Base-by-base conservation (phyloP, 495 filamentous ascomycete species). In the Penicillium longicatenatum region DNA sequence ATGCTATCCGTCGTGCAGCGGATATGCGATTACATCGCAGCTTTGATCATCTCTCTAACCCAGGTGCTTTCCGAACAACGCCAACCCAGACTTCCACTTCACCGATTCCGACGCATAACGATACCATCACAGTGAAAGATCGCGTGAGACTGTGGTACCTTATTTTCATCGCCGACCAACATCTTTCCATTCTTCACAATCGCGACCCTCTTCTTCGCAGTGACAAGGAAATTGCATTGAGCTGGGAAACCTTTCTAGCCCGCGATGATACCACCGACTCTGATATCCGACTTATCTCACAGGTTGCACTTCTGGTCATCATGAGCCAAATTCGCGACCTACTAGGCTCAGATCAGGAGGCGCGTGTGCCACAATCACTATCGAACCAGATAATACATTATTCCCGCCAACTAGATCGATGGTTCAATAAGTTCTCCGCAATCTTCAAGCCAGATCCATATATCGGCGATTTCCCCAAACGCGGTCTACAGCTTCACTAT, bases 111-210 rank as follows among this genome's bases (percentile, higher is more conserved):
- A 8, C 46, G 12, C 21, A 39, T 0, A 50, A 39, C 9, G 54
- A 60, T n/a, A 53, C 54, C 7, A 35, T 39, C 21, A 59, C 61
- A 26, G 57, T 74, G 41, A 62, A 68, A 62, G 61, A 77, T 51
- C 66, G 73, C 17, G 63, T 75, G 14, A 67, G 75, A 51, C 55
- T 80, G 30, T 71, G 71, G 72, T 78, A 78, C 59, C 52, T 78
- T 11, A 65, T 75, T 1, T 80, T 76, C 50, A 73, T 79, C 10
- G 75, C 73, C 52, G 77, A 79, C 45, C 75, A 80, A 49, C 77
- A 80, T 49, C 70, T 75, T 17, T 75, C 71, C 2, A 75, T 79
- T 30, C 65, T 76, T 16, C 76, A 79, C 56, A 74, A 75, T n/a
- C 61, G 77, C 21, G 72, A 75, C 21, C 70, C 77, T 1, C 70